Percentiles rank a stretch among this genome's conserved stretches.
Evolutionary conservation across 257 asterid species (phyloP).

Genomic region (Henckelia pumila): DNA sequence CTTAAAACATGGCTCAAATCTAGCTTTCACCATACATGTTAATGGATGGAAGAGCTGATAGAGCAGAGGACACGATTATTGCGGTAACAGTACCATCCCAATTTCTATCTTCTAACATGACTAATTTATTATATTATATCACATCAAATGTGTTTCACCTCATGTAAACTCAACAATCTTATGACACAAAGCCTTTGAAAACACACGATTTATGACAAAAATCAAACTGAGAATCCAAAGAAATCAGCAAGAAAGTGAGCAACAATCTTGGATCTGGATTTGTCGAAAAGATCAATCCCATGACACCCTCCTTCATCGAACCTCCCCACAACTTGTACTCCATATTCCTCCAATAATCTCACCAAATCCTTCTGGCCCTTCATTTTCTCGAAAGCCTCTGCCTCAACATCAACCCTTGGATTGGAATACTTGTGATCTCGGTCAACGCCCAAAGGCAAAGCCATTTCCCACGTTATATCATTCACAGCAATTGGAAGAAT

Average conservation of each 20-base stretch:
- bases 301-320: constrained; percentile 39
- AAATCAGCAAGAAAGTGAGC: constrained; percentile 7
- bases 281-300: constrained; percentile 40
- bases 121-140: no score
- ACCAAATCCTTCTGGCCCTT: constrained; percentile 24
- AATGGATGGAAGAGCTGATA: constrained; percentile 4
- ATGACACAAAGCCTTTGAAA: no score
- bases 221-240: background rate
- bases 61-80: background rate
- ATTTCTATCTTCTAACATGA: no score
- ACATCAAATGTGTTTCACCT: no score
- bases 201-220: no score
- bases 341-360: constrained; percentile 30
- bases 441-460: constrained; percentile 40
- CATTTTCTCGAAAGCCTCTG: constrained; percentile 16
- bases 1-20: background rate
- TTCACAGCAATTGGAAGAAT: constrained; percentile 15
- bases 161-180: no score
- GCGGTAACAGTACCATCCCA: background rate
- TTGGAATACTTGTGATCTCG: constrained; percentile 48
- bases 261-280: constrained; percentile 12
- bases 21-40: background rate
- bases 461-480: constrained; percentile 45
- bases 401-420: constrained; percentile 24
- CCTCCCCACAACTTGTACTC: constrained; percentile 27